Evolutionary conservation across 768 basidiomycete genomes (phyloP).

Genomic region (Tylopilus plumbeoviolaceoides): DNA sequence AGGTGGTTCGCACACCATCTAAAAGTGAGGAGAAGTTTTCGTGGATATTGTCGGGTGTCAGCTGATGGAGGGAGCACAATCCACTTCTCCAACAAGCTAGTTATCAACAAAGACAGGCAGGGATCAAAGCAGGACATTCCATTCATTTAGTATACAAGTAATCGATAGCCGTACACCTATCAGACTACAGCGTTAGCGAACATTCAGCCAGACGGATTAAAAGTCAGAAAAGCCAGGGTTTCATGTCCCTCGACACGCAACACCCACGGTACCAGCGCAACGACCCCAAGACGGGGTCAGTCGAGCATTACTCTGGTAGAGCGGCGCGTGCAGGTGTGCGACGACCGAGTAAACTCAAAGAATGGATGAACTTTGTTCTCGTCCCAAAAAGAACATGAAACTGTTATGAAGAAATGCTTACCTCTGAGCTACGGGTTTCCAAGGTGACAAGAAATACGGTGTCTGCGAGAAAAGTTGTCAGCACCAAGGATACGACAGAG

Average conservation of each 20-base stretch:
- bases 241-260: conserved; percentile 43
- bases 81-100: too few relatives aligned
- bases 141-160: not conserved
- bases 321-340: conserved; percentile 34
- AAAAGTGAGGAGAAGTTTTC: too few relatives aligned
- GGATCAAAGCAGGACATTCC: too few relatives aligned
- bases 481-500: not conserved
- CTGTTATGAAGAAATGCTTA: not conserved
- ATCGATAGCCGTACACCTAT: conserved; percentile 1
- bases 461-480: conserved; percentile 6
- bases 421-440: not conserved
- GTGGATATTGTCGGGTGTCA: too few relatives aligned
- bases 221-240: conserved; percentile 64
- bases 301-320: conserved; percentile 35
- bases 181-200: conserved; percentile 5
- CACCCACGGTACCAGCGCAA: conserved; percentile 34
- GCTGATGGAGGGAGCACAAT: too few relatives aligned
- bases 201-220: not conserved
- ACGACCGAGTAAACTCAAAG: conserved; percentile 54
- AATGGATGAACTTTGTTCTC: conserved; percentile 85
- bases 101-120: too few relatives aligned
- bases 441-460: not conserved
- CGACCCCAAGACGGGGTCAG: conserved; percentile 48
- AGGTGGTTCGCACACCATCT: too few relatives aligned
- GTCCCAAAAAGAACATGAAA: conserved; percentile 34